These are phyloP conservation scores for Mycena epipterygia DNA, from an alignment of 768 basidiomycete species.

Conservation along the genomic window DNA sequence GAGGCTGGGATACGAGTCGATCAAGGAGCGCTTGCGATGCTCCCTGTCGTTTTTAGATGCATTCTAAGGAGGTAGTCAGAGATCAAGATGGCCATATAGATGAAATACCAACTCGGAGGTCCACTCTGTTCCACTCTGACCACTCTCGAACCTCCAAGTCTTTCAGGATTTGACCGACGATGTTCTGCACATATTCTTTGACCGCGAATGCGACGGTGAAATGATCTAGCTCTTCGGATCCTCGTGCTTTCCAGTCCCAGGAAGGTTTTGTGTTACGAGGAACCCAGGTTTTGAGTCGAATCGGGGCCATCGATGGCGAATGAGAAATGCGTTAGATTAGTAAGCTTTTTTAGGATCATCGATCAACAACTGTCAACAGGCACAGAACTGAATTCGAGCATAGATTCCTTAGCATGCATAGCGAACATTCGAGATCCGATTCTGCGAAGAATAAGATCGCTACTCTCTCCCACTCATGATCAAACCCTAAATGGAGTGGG, in stretches of 20 bases:
- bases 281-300: conserved; percentile 12
- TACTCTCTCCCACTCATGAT: too few species aligned
- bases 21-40: conserved; percentile 1
- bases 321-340: too few species aligned
- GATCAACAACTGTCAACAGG: too few species aligned
- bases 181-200: conserved; percentile 25
- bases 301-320: conserved; percentile 1
- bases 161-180: conserved; percentile 18
- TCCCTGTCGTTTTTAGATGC: not conserved
- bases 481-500: too few species aligned
- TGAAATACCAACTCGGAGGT: not conserved
- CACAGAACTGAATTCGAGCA: too few species aligned
- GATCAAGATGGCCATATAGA: not conserved
- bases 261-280: conserved; percentile 14
- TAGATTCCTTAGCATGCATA: too few species aligned
- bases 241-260: conserved; percentile 21
- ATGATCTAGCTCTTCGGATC: not conserved
- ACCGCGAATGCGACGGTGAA: conserved; percentile 12
- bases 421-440: too few species aligned
- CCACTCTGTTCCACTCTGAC: not conserved
- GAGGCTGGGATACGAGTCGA: conserved; percentile 9
- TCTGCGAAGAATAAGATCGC: too few species aligned
- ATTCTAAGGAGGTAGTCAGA: not conserved
- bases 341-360: too few species aligned
- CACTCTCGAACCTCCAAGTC: not conserved